A percentile compares a stretch with the other conserved stretches of the same genome.
Conservation (phyloP, 2,329 filamentous ascomycete genomes). For the Neodidymelliopsis sp. region DNA sequence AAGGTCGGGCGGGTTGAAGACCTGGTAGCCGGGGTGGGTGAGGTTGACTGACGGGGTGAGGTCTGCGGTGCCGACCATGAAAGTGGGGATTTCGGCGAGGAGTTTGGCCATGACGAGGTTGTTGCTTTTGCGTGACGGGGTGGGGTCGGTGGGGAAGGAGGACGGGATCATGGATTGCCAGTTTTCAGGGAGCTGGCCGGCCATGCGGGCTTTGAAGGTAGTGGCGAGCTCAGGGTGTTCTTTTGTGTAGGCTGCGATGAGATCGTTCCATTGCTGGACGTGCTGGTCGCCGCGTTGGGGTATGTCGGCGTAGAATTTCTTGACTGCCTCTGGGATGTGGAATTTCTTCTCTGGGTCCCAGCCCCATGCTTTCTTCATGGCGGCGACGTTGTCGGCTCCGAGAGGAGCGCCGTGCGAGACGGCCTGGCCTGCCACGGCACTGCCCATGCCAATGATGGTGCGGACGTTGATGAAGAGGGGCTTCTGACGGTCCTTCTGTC, state of each 20-base stretch:
- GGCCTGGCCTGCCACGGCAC: slow-evolving; percentile 53
- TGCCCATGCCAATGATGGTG: slow-evolving; percentile 62
- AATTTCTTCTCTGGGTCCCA: slow-evolving; percentile 58
- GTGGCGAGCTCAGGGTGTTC: slow-evolving; percentile 57
- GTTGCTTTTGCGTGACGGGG: slow-evolving; percentile 60
- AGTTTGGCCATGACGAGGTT: slow-evolving; percentile 60
- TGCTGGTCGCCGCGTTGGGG: slow-evolving; percentile 55
- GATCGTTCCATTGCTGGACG: slow-evolving; percentile 58
- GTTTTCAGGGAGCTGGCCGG: slow-evolving; percentile 57
- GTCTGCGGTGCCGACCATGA: slow-evolving; percentile 77
- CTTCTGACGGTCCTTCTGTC: slow-evolving; percentile 54
- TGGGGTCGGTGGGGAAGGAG: slow-evolving; percentile 56
- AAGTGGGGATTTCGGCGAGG: slow-evolving; percentile 84
- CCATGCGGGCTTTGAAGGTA: slow-evolving; percentile 58
- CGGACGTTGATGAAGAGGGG: slow-evolving; percentile 64
- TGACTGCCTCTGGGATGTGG: slow-evolving; percentile 54
- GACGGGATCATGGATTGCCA: slow-evolving; percentile 61
- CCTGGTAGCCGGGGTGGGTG: slow-evolving; percentile 59
- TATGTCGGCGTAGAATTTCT: slow-evolving; percentile 60
- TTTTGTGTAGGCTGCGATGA: slow-evolving; percentile 53
- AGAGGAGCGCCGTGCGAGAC: slow-evolving; percentile 66
- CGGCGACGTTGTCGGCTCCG: slow-evolving; percentile 59
- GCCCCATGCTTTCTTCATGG: slow-evolving; percentile 59
- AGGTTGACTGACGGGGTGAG: slow-evolving; percentile 61
- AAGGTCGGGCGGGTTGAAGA: slow-evolving; percentile 55